Percentiles rank a stretch among this genome's conserved stretches.
These are phyloP conservation scores for Boletus rex-veris DNA, from an alignment of 768 basidiomycete genomes.

Conservation along the genomic window DNA sequence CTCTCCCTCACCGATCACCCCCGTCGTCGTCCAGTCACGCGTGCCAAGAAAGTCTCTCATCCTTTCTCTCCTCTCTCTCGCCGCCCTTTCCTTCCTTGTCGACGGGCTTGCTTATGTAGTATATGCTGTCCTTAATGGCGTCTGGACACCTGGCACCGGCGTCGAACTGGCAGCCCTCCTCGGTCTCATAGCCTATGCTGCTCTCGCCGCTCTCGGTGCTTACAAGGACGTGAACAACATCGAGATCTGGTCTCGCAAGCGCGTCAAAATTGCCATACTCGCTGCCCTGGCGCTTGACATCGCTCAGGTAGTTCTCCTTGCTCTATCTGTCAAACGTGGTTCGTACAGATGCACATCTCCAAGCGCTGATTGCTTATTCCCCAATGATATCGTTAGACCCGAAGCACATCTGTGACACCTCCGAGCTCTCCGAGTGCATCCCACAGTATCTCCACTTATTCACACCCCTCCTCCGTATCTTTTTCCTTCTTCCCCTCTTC, in stretches of 20 bases:
- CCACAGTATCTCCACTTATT: constrained; percentile 45
- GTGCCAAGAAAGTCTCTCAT: constrained; percentile 77
- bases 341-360: constrained; percentile 16
- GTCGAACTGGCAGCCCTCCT: constrained; percentile 65
- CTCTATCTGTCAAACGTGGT: constrained; percentile 38
- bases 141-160: constrained; percentile 62
- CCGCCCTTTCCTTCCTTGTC: constrained; percentile 68
- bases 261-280: constrained; percentile 53
- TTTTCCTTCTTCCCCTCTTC: constrained; percentile 60
- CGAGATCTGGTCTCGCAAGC: constrained; percentile 60
- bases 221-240: constrained; percentile 76
- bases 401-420: constrained; percentile 16
- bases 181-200: constrained; percentile 67
- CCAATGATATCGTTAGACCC: constrained; percentile 8
- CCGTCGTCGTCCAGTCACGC: constrained; percentile 69
- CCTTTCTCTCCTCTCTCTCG: constrained; percentile 63
- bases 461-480: constrained; percentile 62
- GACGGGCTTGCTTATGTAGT: constrained; percentile 75
- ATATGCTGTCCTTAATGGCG: constrained; percentile 58
- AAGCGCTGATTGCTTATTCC: neutral
- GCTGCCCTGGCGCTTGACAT: constrained; percentile 58
- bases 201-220: constrained; percentile 69
- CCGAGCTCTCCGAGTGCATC: constrained; percentile 28
- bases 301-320: constrained; percentile 53
- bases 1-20: constrained; percentile 60